Conservation (phyloP, 164 flowering plant genomes). For the Magnolia changhungtana region DNA sequence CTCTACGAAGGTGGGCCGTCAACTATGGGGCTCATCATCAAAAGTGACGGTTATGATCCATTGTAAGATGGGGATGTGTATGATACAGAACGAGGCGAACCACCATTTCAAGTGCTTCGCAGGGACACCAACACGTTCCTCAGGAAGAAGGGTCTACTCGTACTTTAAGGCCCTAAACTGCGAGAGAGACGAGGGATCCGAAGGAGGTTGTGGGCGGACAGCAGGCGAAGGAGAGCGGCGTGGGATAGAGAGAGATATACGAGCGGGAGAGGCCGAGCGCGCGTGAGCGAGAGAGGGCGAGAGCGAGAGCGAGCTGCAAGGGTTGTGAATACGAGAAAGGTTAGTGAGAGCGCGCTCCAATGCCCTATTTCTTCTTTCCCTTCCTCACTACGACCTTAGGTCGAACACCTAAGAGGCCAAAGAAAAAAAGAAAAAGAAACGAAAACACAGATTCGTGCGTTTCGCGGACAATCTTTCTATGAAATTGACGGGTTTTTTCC, state of each 20-base stretch:
- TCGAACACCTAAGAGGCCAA: conserved; percentile 3
- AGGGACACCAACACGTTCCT: too few species aligned
- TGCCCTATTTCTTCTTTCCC: conserved; percentile 1
- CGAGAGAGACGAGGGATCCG: neutral
- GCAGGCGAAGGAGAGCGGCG: neutral
- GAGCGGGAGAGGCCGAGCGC: conserved; percentile 2
- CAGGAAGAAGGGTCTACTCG: too few species aligned
- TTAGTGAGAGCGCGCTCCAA: conserved; percentile 14
- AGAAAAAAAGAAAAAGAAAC: neutral
- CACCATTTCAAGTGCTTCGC: too few species aligned
- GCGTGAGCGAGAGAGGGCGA: conserved; percentile 4
- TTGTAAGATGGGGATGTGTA: too few species aligned
- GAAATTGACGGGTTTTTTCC: conserved; percentile 3
- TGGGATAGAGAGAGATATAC: neutral
- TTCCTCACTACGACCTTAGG: conserved; percentile 1
- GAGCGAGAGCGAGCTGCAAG: conserved; percentile 14
- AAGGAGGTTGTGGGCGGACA: neutral
- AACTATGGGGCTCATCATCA: too few species aligned
- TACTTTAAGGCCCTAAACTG: neutral
- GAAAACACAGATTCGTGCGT: neutral
- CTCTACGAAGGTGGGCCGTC: too few species aligned
- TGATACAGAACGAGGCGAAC: too few species aligned
- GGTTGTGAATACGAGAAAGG: conserved; percentile 12
- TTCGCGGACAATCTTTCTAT: neutral
- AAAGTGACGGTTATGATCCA: too few species aligned